Evolutionary conservation across 1,284 basidiomycete species (phyloP).

Genomic region (Boletellus dicymbophilus): DNA sequence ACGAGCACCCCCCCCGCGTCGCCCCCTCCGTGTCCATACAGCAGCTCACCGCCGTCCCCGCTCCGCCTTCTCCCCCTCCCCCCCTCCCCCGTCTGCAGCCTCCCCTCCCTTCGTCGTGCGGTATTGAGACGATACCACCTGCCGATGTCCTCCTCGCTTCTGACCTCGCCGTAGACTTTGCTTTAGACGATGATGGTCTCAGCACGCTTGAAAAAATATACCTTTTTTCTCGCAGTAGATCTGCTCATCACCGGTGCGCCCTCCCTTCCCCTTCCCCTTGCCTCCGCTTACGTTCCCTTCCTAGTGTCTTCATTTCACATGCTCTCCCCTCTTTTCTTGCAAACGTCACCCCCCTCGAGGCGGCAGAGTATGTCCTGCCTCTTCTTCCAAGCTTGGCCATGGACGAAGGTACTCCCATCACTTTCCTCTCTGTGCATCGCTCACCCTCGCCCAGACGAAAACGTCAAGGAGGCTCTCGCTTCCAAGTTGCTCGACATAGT

Average conservation of each 20-base stretch:
- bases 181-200: slow-evolving; percentile 74
- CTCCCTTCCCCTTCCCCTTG: slow-evolving; percentile 28
- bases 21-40: slow-evolving; percentile 18
- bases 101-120: slow-evolving; percentile 16
- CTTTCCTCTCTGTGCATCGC: slow-evolving; percentile 5
- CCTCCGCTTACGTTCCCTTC: slow-evolving; percentile 4
- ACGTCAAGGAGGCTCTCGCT: slow-evolving; percentile 90
- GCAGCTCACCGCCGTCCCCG: slow-evolving; percentile 15
- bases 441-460: slow-evolving; percentile 64
- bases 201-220: slow-evolving; percentile 93
- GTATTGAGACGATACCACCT: slow-evolving; percentile 34
- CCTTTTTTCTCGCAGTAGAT: slow-evolving; percentile 86
- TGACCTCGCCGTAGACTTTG: slow-evolving; percentile 50
- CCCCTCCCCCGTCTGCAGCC: slow-evolving; percentile 12
- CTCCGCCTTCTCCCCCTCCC: slow-evolving; percentile 28
- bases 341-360: slow-evolving; percentile 84
- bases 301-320: slow-evolving; percentile 79
- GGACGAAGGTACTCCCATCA: slow-evolving; percentile 70
- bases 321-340: slow-evolving; percentile 75
- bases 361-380: slow-evolving; percentile 93
- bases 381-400: slow-evolving; percentile 85
- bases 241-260: slow-evolving; percentile 66
- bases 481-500: slow-evolving; percentile 81
- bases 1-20: slow-evolving; percentile 30
- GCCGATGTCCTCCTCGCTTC: slow-evolving; percentile 26